phyloP scores from a whole-genome alignment of 352 stramenopile species.

The Aphanomyces astaci region DNA sequence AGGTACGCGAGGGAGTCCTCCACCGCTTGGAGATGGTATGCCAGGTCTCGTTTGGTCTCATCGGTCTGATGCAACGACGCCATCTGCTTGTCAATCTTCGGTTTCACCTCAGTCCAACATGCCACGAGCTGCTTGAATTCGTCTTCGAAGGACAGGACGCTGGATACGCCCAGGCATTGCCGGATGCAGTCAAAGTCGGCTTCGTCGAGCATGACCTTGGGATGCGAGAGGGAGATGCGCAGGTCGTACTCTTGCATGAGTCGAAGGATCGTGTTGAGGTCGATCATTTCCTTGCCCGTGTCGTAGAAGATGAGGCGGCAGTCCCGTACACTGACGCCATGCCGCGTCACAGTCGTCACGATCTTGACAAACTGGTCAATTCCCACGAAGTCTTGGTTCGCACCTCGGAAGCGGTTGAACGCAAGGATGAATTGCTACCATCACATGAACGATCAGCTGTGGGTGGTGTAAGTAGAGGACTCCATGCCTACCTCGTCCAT shows the following conservation, averaged over 20 bases:
- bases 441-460: too few species aligned
- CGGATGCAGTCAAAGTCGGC: conserved; percentile 42
- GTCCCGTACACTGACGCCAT: conserved; percentile 39
- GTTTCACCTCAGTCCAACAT: conserved; percentile 49
- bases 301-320: conserved; percentile 61
- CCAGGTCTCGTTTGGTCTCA: conserved; percentile 45
- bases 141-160: conserved; percentile 9
- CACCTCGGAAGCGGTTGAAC: conserved; percentile 37
- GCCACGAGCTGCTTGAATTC: conserved; percentile 59
- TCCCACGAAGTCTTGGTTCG: conserved; percentile 43
- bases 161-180: background rate
- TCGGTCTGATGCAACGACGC: conserved; percentile 55
- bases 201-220: conserved; percentile 43
- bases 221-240: conserved; percentile 45
- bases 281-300: conserved; percentile 49
- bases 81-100: conserved; percentile 44
- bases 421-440: conserved; percentile 35
- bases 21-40: conserved; percentile 46
- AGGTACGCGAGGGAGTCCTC: conserved; percentile 31
- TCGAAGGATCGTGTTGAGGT: conserved; percentile 43
- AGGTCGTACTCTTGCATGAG: conserved; percentile 56
- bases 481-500: conserved; percentile 50
- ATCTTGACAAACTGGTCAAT: conserved; percentile 69
- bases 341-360: conserved; percentile 48
- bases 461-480: too few species aligned